Conservation (phyloP, 73 alveolate genomes). For the Blepharisma japonicum region DNA sequence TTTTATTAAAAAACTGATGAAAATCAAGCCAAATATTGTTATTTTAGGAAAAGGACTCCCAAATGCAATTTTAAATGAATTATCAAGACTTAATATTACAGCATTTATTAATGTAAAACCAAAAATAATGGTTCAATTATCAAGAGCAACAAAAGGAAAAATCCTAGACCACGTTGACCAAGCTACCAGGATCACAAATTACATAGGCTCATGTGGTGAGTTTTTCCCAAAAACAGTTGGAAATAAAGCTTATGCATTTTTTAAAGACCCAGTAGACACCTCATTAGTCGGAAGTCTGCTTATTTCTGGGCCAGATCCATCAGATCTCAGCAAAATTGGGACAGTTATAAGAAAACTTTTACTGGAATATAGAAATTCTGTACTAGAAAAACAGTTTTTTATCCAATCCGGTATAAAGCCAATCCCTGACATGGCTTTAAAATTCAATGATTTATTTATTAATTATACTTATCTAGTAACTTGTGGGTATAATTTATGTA, state of each 20-base stretch:
- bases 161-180: constrained; percentile 8
- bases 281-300: not conserved
- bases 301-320: not conserved
- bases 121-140: not conserved
- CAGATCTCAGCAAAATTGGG: not conserved
- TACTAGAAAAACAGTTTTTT: constrained; percentile 8
- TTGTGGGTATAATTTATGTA: not conserved
- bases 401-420: not conserved
- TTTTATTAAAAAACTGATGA: not conserved
- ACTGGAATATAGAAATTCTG: constrained; percentile 5
- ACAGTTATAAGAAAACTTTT: not conserved
- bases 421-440: constrained; percentile 11
- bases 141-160: constrained; percentile 8
- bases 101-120: not conserved
- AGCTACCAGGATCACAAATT: too few relatives aligned
- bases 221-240: not conserved
- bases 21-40: constrained; percentile 6
- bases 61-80: not conserved
- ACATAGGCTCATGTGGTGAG: not conserved
- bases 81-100: not conserved
- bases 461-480: constrained; percentile 6
- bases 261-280: not conserved
- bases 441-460: not conserved
- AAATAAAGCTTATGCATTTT: not conserved
- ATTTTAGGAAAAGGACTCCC: not conserved